A percentile compares a stretch with the other conserved stretches of the same genome.
phyloP scores from a whole-genome alignment of 306 rosid genomes.

The Rubus idaeus region DNA sequence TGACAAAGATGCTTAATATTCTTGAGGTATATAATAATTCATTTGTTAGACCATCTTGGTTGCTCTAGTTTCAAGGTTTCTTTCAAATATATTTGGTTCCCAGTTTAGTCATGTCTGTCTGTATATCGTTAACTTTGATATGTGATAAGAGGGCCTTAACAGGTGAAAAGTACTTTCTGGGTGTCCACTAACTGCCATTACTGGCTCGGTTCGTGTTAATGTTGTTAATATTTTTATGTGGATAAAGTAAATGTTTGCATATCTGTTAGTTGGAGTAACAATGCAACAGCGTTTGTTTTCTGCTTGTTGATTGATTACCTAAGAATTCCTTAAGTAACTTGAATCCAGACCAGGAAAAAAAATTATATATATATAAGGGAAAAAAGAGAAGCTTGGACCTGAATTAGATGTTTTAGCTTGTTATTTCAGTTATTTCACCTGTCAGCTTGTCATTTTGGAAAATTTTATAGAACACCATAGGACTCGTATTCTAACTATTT shows the following conservation, averaged over 20 bases:
- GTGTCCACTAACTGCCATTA: no score
- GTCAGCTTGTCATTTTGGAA: slow-evolving; percentile 9
- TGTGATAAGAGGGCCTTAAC: no score
- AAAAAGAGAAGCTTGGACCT: not conserved
- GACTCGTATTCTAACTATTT: not conserved
- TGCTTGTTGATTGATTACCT: slow-evolving; percentile 4
- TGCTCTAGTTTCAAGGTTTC: slow-evolving; percentile 7
- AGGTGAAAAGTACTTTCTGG: no score
- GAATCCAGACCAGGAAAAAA: not conserved
- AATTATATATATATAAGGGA: not conserved
- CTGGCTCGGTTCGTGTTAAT: no score
- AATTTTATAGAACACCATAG: slow-evolving; percentile 3
- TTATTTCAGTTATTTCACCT: not conserved
- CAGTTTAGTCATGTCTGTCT: not conserved
- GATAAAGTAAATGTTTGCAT: no score
- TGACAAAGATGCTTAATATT: slow-evolving; percentile 98
- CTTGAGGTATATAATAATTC: slow-evolving; percentile 67
- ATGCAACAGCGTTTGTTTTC: not conserved
- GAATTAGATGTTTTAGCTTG: not conserved
- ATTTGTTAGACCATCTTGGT: slow-evolving; percentile 22
- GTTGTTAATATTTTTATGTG: no score
- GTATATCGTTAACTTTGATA: not conserved
- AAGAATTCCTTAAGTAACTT: not conserved
- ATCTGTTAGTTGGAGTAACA: not conserved
- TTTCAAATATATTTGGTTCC: not conserved